Conservation (phyloP, 257 asterid genomes). For the Lavandula angustifolia region DNA sequence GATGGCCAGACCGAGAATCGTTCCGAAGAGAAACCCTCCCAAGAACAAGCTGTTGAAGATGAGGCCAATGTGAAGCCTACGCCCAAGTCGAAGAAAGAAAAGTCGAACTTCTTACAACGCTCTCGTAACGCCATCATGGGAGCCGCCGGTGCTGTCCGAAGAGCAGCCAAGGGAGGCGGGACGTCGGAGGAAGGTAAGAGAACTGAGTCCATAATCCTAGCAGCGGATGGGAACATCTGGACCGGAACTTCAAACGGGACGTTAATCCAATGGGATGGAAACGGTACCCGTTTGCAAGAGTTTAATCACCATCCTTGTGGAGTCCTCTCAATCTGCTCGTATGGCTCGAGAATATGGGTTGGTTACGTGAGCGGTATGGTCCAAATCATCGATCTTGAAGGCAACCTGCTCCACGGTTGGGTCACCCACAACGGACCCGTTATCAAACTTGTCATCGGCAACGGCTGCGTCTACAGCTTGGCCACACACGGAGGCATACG, state of each 20-base stretch:
- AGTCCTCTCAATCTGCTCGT: constrained; percentile 64
- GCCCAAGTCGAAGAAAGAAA: constrained; percentile 82
- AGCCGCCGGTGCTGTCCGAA: constrained; percentile 97
- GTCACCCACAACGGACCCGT: constrained; percentile 83
- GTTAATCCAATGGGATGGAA: constrained; percentile 95
- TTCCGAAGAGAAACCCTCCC: constrained; percentile 58
- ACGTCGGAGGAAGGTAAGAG: constrained; percentile 72
- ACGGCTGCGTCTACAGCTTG: constrained; percentile 68
- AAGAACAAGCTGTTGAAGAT: constrained; percentile 72
- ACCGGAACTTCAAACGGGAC: constrained; percentile 81
- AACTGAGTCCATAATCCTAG: constrained; percentile 73
- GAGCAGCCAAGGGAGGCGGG: constrained; percentile 88
- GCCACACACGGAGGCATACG: constrained; percentile 98
- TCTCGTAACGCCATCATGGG: constrained; percentile 93
- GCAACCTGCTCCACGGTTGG: constrained; percentile 72
- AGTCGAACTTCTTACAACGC: constrained; percentile 80
- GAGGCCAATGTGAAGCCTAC: constrained; percentile 65
- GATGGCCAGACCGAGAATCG: constrained; percentile 91
- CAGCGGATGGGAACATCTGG: constrained; percentile 87
- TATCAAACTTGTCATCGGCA: constrained; percentile 60
- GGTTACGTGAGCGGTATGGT: constrained; percentile 84
- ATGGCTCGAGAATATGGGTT: constrained; percentile 78
- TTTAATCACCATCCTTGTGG: constrained; percentile 74
- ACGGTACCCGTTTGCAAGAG: constrained; percentile 84
- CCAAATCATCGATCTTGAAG: constrained; percentile 79